Conservation (phyloP, 2,329 filamentous ascomycete species). For the Colletotrichum nymphaeae region DNA sequence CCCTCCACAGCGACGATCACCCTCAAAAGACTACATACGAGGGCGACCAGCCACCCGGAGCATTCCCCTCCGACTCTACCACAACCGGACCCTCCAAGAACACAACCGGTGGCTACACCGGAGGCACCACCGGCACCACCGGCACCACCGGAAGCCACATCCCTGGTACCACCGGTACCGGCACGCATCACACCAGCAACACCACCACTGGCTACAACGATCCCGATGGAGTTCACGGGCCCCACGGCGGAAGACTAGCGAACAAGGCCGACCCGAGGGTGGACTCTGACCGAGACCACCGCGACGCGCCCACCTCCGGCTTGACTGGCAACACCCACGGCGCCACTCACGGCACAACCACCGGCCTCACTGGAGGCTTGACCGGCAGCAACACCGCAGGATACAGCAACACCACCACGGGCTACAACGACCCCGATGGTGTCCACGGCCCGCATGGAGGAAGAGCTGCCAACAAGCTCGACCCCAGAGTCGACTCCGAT, state of each 20-base stretch:
- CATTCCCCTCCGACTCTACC: constrained; percentile 28
- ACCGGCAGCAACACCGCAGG: constrained; percentile 15
- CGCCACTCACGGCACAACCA: constrained; percentile 54
- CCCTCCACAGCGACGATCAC: constrained; percentile 30
- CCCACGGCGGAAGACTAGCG: constrained; percentile 48
- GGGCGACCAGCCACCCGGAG: constrained; percentile 20
- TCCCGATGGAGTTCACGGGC: constrained; percentile 43
- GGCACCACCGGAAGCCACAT: background rate
- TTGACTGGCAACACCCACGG: constrained; percentile 36
- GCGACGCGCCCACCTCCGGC: constrained; percentile 10
- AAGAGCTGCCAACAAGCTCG: constrained; percentile 56
- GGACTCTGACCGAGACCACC: constrained; percentile 55
- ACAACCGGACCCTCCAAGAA: constrained; percentile 18
- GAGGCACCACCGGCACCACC: constrained; percentile 16
- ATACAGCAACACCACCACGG: constrained; percentile 4
- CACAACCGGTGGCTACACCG: constrained; percentile 5
- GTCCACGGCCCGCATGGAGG: constrained; percentile 49
- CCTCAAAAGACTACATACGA: constrained; percentile 15
- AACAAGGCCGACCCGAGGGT: constrained; percentile 62
- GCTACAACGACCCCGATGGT: constrained; percentile 32
- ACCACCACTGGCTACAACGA: constrained; percentile 26
- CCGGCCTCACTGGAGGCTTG: constrained; percentile 45
- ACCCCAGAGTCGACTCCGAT: constrained; percentile 61
- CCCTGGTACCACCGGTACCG: background rate
- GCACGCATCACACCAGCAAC: background rate